Base-by-base conservation (phyloP, 352 stramenopile genomes). In the Pythium vanterpoolii region DNA sequence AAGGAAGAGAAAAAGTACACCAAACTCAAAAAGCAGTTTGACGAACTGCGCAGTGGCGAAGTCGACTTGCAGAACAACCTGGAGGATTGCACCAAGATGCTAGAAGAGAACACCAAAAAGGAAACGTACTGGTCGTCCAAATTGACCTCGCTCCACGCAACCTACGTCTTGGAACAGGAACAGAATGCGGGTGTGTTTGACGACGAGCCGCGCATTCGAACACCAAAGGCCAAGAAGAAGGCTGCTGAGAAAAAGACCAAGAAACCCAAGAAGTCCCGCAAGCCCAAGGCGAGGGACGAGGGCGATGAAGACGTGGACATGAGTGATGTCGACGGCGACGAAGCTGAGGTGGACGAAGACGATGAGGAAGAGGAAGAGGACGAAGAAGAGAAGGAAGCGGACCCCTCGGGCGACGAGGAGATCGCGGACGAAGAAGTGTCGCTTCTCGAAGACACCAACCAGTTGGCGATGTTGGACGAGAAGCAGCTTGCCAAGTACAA, bases 61-160 rank as follows among this genome's bases (percentile, higher is more conserved):
- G 90, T 98, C 5, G 96, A 99, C 73, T 60, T 99, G 21, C 63
- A 86, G 42, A 96, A 93, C 28, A 90, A 96, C 60, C 68, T 98
- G 36, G 95, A 98, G 52, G 84, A 96, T 55, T 94, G 96, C 50
- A 87, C 95, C 31, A 97, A 97, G 63, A 85, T 94, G 60, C 73
- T 98, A 14, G 86, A 96, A 49, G 95, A 98, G 60, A 96, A 92
- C 59, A 69, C 86, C 9, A 96, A 90, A 64, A 98, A 96, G 66
- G 80, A 90, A 30, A 74, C 69, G 36, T 93, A 97, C 71, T 95
- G 87, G 86, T 73, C 77, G 28, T 81, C 68, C 19, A 90, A 95
- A 73, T 68, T 95, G 11, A 73, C 76, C 21, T 77, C 79, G 48
- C 66, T 96, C 0, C 77, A 93, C 36, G 64, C 69, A 13, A 68